Base-by-base conservation (phyloP, 805 yeast genomes). In the Phaffomyces opuntiae region DNA sequence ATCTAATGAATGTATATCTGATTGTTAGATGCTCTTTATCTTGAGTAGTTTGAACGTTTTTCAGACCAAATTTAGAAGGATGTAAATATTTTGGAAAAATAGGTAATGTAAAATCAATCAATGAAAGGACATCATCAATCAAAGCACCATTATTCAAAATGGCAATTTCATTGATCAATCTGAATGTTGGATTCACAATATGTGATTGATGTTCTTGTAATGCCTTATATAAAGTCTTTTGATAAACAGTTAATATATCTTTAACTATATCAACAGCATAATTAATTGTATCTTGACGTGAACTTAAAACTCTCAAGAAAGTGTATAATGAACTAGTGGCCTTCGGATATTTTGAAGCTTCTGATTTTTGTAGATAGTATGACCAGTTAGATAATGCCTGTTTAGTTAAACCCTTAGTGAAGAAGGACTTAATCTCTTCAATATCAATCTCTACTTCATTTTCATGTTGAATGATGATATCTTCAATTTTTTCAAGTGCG, bases 151-250 rank as follows among this genome's bases (percentile, higher is more conserved):
- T 65, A 39, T 74, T 69, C 53, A 72, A 80, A 1, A 61, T 51
- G 6, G 79, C 71, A 26, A 83, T 68, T 40, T 75, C 73, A 17
- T 65, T 66, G 51, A 91, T 61, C 9, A 89, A 55, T 38, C 74
- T 62, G n/a, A 88, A 60, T 4, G 75, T 72, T 1, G 93, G 84
- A 44, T 76, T 78, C 31, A 29, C 31, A 9, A 29, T 29, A 29
- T 0, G 90, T 78, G 1, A 74, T 58, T 1, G 77, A 68, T 0
- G 85, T 78, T 50, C 81, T 76, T 49, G 72, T 36, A 89, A 66
- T 16, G 84, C 80, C 53, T 95, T 70, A 62, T 84, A 86, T 3
- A 89, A 66, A 8, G 80, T 73, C 53, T 82, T 85, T 38, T 74
- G 60, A 57, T 85, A 78, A 40, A 71, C 73, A 1, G 71, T 65